Conservation (phyloP, 345 rosid species). For the Populus euphratica region DNA sequence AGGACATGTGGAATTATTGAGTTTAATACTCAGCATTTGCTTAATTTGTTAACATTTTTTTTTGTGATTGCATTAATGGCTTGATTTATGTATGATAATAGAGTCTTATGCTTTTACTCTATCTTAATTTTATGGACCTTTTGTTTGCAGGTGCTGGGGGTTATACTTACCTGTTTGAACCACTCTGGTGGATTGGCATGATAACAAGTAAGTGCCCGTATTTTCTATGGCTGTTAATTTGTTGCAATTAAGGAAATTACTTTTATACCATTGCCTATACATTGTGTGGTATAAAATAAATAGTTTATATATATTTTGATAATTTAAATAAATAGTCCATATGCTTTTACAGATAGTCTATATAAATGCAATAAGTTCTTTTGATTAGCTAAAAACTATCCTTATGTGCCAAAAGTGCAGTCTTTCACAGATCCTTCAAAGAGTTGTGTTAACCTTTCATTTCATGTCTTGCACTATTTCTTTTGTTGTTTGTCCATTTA, state of each 20-base stretch:
- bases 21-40: not conserved
- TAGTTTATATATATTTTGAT: not conserved
- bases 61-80: not conserved
- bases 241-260: not conserved
- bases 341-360: not conserved
- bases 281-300: not conserved
- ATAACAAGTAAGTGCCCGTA: slow-evolving; percentile 14
- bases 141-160: slow-evolving; percentile 21
- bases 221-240: not conserved
- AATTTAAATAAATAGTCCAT: not conserved
- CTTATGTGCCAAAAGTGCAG: not conserved
- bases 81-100: not conserved
- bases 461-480: not conserved
- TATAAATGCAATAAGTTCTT: not conserved
- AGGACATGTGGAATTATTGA: not conserved
- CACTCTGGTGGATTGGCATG: slow-evolving; percentile 30
- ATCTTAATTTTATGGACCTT: not conserved
- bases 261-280: not conserved
- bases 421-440: not conserved
- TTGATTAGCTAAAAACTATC: not conserved
- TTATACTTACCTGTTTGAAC: slow-evolving; percentile 25
- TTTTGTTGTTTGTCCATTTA: not conserved
- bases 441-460: not conserved
- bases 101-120: not conserved
- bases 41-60: not conserved